These are phyloP conservation scores for Tulasnella sp. DNA, from an alignment of 768 basidiomycete genomes.

Conservation along the genomic window DNA sequence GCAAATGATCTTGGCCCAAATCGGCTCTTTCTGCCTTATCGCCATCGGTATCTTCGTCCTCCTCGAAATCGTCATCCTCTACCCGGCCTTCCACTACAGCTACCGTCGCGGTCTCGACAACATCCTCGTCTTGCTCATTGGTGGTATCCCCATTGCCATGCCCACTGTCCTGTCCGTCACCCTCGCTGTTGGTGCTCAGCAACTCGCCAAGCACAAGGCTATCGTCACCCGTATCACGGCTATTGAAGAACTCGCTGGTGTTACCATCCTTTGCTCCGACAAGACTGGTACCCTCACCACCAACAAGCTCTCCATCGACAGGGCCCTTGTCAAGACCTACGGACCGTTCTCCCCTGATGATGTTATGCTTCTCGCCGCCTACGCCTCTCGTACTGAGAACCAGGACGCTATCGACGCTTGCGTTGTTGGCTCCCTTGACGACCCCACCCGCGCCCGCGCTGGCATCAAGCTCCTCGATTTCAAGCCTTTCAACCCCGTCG, in stretches of 20 bases:
- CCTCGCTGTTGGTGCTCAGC: constrained; percentile 96
- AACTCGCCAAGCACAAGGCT: constrained; percentile 98
- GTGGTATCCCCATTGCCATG: constrained; percentile 99
- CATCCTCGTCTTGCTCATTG: constrained; percentile 96
- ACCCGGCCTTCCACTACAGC: constrained; percentile 77
- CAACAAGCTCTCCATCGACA: constrained; percentile 98
- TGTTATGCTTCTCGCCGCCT: constrained; percentile 85
- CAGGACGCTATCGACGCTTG: constrained; percentile 93
- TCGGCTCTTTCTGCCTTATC: constrained; percentile 94
- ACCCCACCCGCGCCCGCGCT: constrained; percentile 59
- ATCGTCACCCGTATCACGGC: constrained; percentile 99
- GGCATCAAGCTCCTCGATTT: constrained; percentile 97
- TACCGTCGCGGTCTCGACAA: constrained; percentile 95
- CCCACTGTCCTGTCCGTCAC: constrained; percentile 97
- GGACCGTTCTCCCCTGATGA: constrained; percentile 79
- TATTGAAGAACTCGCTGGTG: constrained; percentile 95
- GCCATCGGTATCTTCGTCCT: constrained; percentile 93
- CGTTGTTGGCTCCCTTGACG: constrained; percentile 68
- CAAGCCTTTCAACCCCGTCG: constrained; percentile 98
- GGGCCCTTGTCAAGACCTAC: constrained; percentile 81
- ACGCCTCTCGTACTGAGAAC: constrained; percentile 97
- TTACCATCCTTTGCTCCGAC: constrained; percentile 97
- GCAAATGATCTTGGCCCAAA: constrained; percentile 96
- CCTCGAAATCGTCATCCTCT: constrained; percentile 87
- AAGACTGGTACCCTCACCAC: constrained; percentile 98